Evolutionary conservation across 2,329 filamentous ascomycete genomes (phyloP).

Genomic region (Curvularia lunata): DNA sequence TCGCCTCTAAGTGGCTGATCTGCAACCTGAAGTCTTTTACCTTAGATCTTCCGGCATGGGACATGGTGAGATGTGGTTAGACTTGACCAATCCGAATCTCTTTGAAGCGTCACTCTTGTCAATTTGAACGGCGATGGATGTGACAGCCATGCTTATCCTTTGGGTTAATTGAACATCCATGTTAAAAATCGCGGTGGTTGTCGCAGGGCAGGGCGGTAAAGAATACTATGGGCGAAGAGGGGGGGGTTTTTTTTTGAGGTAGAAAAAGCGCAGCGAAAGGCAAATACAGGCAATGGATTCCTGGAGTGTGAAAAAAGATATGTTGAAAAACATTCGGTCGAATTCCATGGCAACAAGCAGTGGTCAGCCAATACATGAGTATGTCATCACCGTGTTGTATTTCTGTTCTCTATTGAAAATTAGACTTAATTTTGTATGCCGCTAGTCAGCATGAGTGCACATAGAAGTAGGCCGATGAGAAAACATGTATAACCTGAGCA

Average conservation of each 20-base stretch:
- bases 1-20: not conserved
- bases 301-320: not conserved
- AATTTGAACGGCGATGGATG: no score
- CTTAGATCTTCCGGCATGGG: not conserved
- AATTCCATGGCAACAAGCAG: not conserved
- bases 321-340: not conserved
- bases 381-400: no score
- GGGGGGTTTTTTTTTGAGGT: no score
- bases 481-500: not conserved
- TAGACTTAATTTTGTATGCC: not conserved
- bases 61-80: not conserved
- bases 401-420: not conserved
- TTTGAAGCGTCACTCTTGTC: no score
- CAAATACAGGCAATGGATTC: no score
- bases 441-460: not conserved
- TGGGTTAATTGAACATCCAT: not conserved
- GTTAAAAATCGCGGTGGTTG: not conserved
- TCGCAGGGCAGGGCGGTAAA: no score
- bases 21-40: not conserved
- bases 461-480: not conserved
- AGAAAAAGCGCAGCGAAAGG: no score
- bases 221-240: no score
- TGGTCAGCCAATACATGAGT: not conserved
- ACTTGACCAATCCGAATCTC: not conserved
- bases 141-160: not conserved